phyloP scores from a whole-genome alignment of 164 flowering plant species.

The Chimonanthus salicifolius region DNA sequence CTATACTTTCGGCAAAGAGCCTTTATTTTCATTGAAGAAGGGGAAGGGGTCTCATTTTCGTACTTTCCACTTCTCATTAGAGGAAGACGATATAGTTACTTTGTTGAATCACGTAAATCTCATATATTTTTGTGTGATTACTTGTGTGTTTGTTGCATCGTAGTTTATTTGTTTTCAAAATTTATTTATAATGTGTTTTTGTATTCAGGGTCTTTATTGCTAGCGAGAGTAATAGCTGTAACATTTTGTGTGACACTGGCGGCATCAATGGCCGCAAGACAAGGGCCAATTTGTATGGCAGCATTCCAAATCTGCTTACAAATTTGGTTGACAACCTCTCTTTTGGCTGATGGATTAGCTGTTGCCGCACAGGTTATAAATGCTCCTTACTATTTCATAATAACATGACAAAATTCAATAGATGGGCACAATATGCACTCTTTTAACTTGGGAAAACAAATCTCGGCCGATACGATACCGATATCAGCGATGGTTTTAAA shows the following conservation, averaged over 20 bases:
- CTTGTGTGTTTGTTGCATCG: too few species aligned
- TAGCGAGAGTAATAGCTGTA: conserved; percentile 71
- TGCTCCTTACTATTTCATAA: neutral
- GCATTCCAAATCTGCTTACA: conserved; percentile 94
- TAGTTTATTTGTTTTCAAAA: too few species aligned
- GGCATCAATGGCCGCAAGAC: conserved; percentile 84
- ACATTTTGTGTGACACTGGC: conserved; percentile 92
- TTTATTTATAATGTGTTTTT: neutral
- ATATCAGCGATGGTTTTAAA: too few species aligned
- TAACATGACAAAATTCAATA: neutral
- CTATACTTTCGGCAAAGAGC: too few species aligned
- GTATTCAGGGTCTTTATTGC: conserved; percentile 50
- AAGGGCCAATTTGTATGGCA: conserved; percentile 85
- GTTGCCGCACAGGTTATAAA: conserved; percentile 75
- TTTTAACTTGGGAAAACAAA: too few species aligned
- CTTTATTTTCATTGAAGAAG: too few species aligned
- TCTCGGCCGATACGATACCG: too few species aligned
- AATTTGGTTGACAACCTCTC: conserved; percentile 88
- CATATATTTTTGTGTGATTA: too few species aligned
- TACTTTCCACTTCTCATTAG: too few species aligned
- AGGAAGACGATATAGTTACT: too few species aligned
- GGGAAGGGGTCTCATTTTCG: too few species aligned
- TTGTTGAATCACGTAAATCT: too few species aligned
- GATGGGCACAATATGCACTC: neutral
- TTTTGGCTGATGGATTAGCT: conserved; percentile 80